These are phyloP conservation scores for Malus hybrid DNA, from an alignment of 331 rosid genomes.

Conservation along the genomic window DNA sequence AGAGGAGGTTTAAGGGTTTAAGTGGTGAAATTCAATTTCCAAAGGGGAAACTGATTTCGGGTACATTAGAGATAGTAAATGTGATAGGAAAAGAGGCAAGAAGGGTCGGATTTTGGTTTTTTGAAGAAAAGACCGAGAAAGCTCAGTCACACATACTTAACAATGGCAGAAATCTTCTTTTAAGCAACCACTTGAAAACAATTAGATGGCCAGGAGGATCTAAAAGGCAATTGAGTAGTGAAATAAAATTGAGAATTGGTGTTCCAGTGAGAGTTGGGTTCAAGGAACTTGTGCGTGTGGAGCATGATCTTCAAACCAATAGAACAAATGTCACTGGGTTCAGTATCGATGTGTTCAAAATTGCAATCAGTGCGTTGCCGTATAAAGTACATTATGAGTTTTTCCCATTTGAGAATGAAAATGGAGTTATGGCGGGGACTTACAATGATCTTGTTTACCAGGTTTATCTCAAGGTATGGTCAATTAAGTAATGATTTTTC, in stretches of 20 bases:
- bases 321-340: neutral
- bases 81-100: constrained; percentile 4
- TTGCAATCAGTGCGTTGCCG: neutral
- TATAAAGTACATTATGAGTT: neutral
- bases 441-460: constrained; percentile 10
- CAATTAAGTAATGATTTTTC: neutral
- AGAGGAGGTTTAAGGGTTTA: constrained; percentile 8
- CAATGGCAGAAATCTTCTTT: neutral
- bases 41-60: neutral
- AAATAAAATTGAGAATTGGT: constrained; percentile 5
- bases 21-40: constrained; percentile 6
- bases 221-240: neutral
- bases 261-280: neutral
- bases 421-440: neutral
- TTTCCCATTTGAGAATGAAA: neutral
- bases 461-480: constrained; percentile 4
- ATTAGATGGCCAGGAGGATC: constrained; percentile 24
- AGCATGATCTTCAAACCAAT: neutral
- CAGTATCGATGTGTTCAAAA: constrained; percentile 6
- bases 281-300: neutral
- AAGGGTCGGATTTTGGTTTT: constrained; percentile 3
- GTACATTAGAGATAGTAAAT: constrained; percentile 5
- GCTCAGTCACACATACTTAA: neutral
- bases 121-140: neutral
- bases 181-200: neutral